A percentile compares a stretch with the other conserved stretches of the same genome.
Conservation (phyloP, 164 flowering plant genomes). For the Protea cynaroides region DNA sequence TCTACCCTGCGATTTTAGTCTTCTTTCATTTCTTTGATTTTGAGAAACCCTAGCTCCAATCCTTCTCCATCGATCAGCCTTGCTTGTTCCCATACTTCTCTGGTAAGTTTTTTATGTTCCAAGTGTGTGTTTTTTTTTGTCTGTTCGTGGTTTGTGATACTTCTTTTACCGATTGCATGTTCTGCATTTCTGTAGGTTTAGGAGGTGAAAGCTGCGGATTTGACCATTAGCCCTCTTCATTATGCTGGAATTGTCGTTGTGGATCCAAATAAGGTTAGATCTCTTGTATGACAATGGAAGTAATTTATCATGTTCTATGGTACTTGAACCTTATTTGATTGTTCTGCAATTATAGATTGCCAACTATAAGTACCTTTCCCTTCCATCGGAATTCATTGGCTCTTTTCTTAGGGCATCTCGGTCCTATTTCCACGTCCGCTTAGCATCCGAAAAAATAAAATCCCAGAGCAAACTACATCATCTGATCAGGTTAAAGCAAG, state of each 20-base stretch:
- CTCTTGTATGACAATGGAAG: neutral
- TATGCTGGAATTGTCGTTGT: conserved; percentile 73
- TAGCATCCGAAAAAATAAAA: conserved; percentile 79
- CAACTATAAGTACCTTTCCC: too few species aligned
- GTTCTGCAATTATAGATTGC: too few species aligned
- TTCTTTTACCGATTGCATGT: too few species aligned
- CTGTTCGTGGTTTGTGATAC: too few species aligned
- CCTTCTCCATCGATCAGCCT: too few species aligned
- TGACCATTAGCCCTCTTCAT: conserved; percentile 99
- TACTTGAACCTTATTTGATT: neutral
- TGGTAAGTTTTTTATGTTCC: too few species aligned
- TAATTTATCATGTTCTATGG: neutral
- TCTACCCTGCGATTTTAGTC: too few species aligned
- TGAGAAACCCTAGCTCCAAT: too few species aligned
- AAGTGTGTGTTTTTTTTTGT: too few species aligned
- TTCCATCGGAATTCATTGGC: conserved; percentile 1
- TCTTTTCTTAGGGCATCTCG: conserved; percentile 72
- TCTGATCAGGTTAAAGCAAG: conserved; percentile 62
- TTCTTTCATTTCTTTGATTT: conserved; percentile 1
- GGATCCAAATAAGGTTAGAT: conserved; percentile 66
- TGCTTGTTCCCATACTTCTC: too few species aligned
- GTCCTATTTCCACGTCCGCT: conserved; percentile 85
- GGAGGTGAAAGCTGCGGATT: too few species aligned
- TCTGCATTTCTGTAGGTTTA: too few species aligned
- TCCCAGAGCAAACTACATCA: conserved; percentile 81